Conservation (phyloP, 78 protist species). For the Dictyostelium discoideum region dicty_2.7 NC_007089.4:4926001-4926500, state of each 20-base stretch:
- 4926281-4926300: not conserved
- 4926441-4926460: constrained; percentile 14
- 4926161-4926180: not conserved
- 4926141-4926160: not conserved
- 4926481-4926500: constrained; percentile 30
- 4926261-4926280: not conserved
- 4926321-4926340: not conserved
- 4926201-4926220: not conserved
- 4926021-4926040: not conserved
- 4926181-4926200: not conserved
- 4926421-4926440: constrained; percentile 28
- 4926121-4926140: not conserved
- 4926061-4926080: not conserved
- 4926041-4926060: not conserved
- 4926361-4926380: constrained; percentile 4
- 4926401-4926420: not conserved
- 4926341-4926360: constrained; percentile 13
- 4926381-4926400: constrained; percentile 33
- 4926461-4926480: constrained; percentile 13
- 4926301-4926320: not conserved
- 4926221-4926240: not conserved
- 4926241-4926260: not conserved
- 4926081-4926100: not conserved
- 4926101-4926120: not conserved
- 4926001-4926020: not conserved